These are phyloP conservation scores for Cladorrhinum samala DNA, from an alignment of 495 filamentous ascomycete species.

Conservation along the genomic window DNA sequence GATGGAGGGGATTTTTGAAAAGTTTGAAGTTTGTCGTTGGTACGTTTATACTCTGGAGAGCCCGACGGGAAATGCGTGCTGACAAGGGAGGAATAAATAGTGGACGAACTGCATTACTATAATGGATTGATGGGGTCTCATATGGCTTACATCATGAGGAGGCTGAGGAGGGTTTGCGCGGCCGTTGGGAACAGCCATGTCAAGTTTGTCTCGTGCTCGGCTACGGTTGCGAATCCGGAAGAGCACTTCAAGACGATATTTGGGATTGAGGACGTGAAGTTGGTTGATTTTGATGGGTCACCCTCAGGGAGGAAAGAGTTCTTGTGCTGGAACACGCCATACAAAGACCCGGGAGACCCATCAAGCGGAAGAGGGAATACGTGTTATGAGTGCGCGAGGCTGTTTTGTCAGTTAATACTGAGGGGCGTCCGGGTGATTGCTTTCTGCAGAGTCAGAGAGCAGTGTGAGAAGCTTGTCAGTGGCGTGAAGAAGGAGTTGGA, in stretches of 20 bases:
- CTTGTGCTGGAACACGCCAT: conserved; percentile 96
- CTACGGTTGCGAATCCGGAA: conserved; percentile 91
- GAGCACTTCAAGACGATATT: conserved; percentile 92
- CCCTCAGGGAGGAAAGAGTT: conserved; percentile 91
- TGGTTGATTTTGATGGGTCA: conserved; percentile 89
- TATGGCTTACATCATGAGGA: conserved; percentile 89
- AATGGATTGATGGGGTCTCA: conserved; percentile 93
- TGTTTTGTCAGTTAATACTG: conserved; percentile 87
- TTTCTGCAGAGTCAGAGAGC: conserved; percentile 80
- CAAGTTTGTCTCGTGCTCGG: conserved; percentile 94
- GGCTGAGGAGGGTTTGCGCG: conserved; percentile 81
- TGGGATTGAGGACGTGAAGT: conserved; percentile 66
- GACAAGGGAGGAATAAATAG: conserved; percentile 16
- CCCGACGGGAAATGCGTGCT: neutral
- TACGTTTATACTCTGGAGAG: too few species aligned
- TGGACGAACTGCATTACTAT: conserved; percentile 91
- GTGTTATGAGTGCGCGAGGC: conserved; percentile 72
- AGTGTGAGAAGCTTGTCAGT: conserved; percentile 78
- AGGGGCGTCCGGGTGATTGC: conserved; percentile 90
- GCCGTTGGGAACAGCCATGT: conserved; percentile 84
- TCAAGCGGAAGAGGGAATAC: conserved; percentile 78
- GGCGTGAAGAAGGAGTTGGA: conserved; percentile 74
- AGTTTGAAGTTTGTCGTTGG: conserved; percentile 87
- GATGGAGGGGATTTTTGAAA: conserved; percentile 82
- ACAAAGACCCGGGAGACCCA: conserved; percentile 82